Evolutionary conservation across 179 eudicot species (phyloP), one percentile per base, ranked within the genome.

Genomic region (Heliamphora pulchella): DNA sequence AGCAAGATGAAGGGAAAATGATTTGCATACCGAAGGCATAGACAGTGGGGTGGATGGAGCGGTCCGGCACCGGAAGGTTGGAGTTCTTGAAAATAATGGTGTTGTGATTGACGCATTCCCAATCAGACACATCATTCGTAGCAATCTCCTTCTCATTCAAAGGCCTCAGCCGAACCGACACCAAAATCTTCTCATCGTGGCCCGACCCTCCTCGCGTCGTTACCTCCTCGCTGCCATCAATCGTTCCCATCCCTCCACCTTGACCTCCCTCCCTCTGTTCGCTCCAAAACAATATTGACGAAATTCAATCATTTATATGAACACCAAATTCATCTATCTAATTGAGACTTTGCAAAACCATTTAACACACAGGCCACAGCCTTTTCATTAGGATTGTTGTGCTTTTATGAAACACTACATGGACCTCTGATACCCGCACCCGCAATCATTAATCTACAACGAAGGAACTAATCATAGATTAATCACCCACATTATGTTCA

Each of bases 161-260:
- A 7, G 99, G 99, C 87, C 99, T 87, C 87, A 96, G 73, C 83
- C 99, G 84, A 77, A 96, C 99, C 66, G 95, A 91, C 55, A 96
- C 99, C 55, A 88, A 83, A 58, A 94, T 96, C 88, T 84, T 94
- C 89, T 95, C 98, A 75, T 87, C 92, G 41, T 89, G 83, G 11
- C 83, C 90, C 18, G 31, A 31, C 31, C 31, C 31, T 31, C 31
- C 31, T 31, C 31, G 31, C 31, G 31, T 31, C 31, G 31, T 31
- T 0, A 31, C 31, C 31, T 86, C 85, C 81, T 70, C 91, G 58
- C 70, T 78, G 74, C 86, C 89, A 61, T 69, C 79, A 41, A 8
- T 71, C 78, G 85, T 50, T 76, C 83, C 74, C 82, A 87, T 89
- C 85, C 79, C 80, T 77, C 80, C 79, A 61, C 61, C 31, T 31